Evolutionary conservation across 2,329 filamentous ascomycete genomes (phyloP).

Genomic region (Colletotrichum navitas): DNA sequence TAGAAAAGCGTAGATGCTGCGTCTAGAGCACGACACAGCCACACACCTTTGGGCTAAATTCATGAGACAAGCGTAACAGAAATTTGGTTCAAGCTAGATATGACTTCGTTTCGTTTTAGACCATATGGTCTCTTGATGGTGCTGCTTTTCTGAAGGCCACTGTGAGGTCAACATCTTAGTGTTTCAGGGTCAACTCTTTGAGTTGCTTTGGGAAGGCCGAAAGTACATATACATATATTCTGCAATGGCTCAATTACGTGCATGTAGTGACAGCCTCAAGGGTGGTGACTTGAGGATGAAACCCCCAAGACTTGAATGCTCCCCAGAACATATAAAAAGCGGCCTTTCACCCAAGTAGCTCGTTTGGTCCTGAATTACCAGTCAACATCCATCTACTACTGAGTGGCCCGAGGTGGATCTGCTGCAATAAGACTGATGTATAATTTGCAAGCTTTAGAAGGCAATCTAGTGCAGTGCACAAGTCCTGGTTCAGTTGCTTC

Average conservation of each 20-base stretch:
- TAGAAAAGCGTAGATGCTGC: background rate
- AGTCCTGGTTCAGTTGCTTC: slow-evolving; percentile 45
- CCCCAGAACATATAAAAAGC: accelerated
- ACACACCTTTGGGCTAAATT: accelerated
- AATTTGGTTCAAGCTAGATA: too few relatives aligned
- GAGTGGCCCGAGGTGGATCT: background rate
- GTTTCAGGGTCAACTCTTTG: too few relatives aligned
- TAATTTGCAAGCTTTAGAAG: slow-evolving; percentile 37
- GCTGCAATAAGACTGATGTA: slow-evolving; percentile 41
- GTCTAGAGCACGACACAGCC: background rate
- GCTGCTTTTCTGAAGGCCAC: too few relatives aligned
- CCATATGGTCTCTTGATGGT: background rate
- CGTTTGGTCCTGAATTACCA: too few relatives aligned
- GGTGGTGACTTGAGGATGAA: too few relatives aligned
- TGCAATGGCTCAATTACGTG: too few relatives aligned
- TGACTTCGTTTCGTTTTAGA: background rate
- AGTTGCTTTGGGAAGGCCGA: too few relatives aligned
- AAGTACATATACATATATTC: background rate
- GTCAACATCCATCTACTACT: too few relatives aligned
- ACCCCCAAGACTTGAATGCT: too few relatives aligned
- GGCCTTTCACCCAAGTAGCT: too few relatives aligned
- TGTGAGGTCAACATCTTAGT: background rate
- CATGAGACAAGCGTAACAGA: too few relatives aligned
- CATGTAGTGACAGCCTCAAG: too few relatives aligned
- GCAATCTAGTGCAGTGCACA: slow-evolving; percentile 45